Conservation (phyloP, 2,329 filamentous ascomycete species). For the Fusarium concolor region DNA sequence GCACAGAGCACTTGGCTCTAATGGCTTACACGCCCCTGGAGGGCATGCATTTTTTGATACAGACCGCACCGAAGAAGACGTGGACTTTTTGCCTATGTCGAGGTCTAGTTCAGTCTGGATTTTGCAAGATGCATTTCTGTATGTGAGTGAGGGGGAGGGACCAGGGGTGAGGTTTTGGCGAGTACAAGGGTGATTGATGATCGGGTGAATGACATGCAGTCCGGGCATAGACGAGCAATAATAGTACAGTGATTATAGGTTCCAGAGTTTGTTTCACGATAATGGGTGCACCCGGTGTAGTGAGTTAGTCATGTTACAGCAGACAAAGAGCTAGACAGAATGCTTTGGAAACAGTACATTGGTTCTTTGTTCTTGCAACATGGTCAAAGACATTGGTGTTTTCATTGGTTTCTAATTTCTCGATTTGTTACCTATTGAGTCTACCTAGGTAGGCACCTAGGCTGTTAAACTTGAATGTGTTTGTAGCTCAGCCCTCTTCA, state of each 20-base stretch:
- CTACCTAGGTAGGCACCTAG: too few species aligned
- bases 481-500: too few species aligned
- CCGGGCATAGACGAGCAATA: not conserved
- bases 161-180: constrained; percentile 9
- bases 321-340: not conserved
- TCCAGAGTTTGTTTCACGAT: not conserved
- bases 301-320: not conserved
- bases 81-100: constrained; percentile 29
- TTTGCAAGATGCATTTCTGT: constrained; percentile 21
- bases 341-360: not conserved
- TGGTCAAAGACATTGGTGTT: not conserved
- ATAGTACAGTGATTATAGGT: constrained; percentile 8
- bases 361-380: constrained; percentile 8
- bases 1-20: constrained; percentile 18
- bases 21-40: constrained; percentile 22
- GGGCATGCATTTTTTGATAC: not conserved
- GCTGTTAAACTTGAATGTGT: too few species aligned
- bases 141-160: not conserved
- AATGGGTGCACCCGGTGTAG: not conserved
- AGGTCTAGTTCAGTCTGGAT: constrained; percentile 7
- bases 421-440: not conserved
- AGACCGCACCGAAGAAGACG: constrained; percentile 12
- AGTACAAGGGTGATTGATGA: not conserved
- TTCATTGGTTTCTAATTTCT: not conserved
- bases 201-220: not conserved